Base-by-base conservation (phyloP, 2,329 filamentous ascomycete genomes). In the Epichloe hybrida region DNA sequence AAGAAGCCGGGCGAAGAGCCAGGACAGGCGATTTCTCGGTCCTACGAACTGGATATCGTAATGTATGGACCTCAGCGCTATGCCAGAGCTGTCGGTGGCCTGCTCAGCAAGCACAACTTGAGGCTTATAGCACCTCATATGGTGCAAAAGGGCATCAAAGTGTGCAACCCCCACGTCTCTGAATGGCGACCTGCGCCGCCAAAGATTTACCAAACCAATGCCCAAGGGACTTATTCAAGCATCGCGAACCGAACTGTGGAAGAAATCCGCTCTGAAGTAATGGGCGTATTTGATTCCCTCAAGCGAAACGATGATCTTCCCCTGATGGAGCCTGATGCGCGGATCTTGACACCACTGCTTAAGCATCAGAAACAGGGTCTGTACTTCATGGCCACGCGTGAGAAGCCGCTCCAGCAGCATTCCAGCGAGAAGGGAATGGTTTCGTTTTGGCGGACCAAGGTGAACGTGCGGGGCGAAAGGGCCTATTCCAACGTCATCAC, bases 331-430 rank as follows among this genome's bases (percentile, higher is more conserved):
- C 77, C 87, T 0, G 74, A 80, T 49, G 56, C 69, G 2, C 66
- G 71, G 6, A 75, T 93, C 49, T 74, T 76, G 51, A 89, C 83
- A 0, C 73, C 79, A 31, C 70, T 97, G 17, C 79, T 96, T 41
- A 76, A 77, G 52, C 91, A 97, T 67, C 91, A 97, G 65, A 93
- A 88, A 64, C 89, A 96, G 66, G 91, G 86, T 0, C 75, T 97
- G 0, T 80, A 83, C 63, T 97, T 95, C 63, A 88, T 97, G 84
- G 80, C 74, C 9, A 77, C 79, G 20, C 85, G 87, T 55, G 91
- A 97, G 66, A 77, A 80, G 46, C 76, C 80, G 0, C 73, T 77
- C 12, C 72, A 73, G n/a, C 75, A 75, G 48, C 77, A 79, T 20
- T 71, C 72, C 0, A 70, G 74, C 3, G 79, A 84, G 46, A 75